Evolutionary conservation across 768 basidiomycete genomes (phyloP), one percentile per base, ranked within the genome.

Genomic region (Tricholoma matsutake): DNA sequence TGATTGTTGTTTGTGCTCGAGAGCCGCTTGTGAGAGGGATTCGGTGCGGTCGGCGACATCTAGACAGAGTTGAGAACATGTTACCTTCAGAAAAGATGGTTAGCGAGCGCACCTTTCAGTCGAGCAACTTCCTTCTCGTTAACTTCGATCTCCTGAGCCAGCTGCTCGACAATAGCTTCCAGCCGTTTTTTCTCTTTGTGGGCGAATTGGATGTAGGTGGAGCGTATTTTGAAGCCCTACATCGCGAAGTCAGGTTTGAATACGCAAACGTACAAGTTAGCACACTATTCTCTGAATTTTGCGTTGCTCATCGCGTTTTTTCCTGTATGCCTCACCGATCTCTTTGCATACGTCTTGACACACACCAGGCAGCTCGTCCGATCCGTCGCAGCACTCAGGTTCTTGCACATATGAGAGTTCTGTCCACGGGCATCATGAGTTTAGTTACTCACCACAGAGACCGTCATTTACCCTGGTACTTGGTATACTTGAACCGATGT

Each of bases 341-440:
- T 89, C 85, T 52, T 81, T 79, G 71, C 97, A 99, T 2, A 75
- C 76, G 72, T 97, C 87, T 35, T 81, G 74, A 72, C 97, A 99
- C 14, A 89, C 79, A 16, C 94, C 94, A 9, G 83, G 73, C 25
- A 79, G 82, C 75, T 99, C 97, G 73, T 99, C 96, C 0, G 94
- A 94, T 11, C 96, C 96, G 66, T 99, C 96, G 69, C 96, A 99
- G 68, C 96, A 99, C 70, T 93, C 85, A 0, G 83, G 81, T 71
- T 99, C 96, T 97, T 65, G 5, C 18, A 3, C 10, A 4, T 20
- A 52, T 77, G 43, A 74, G 66, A 54, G 29, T 35, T 10, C 25
- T 32, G 20, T 32, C 1, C 18, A 20, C 9, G 13, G 29, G 43
- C 11, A 43, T 5, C 18, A 1, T 13, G 16, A n/a, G 5, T 11